phyloP scores from a whole-genome alignment of 345 rosid genomes.

The Cochlearia excelsa region DNA sequence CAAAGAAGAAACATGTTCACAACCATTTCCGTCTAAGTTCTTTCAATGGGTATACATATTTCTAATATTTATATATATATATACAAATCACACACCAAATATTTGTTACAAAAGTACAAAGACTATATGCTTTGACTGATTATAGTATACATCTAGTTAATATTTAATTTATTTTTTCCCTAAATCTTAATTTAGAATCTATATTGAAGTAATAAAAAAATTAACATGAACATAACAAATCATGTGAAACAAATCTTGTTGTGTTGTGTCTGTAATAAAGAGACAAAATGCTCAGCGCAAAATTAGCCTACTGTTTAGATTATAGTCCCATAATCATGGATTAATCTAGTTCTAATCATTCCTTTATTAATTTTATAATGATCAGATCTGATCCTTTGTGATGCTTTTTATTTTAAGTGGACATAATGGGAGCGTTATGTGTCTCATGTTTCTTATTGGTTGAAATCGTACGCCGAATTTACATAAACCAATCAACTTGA shows the following conservation, averaged over 20 bases:
- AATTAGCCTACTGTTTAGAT: constrained; percentile 67
- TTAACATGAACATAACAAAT: constrained; percentile 39
- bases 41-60: constrained; percentile 33
- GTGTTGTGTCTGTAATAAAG: constrained; percentile 52
- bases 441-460: constrained; percentile 16
- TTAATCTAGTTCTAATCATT: constrained; percentile 40
- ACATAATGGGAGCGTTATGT: constrained; percentile 29
- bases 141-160: constrained; percentile 1
- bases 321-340: constrained; percentile 57
- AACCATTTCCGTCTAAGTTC: constrained; percentile 39
- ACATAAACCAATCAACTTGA: constrained; percentile 26
- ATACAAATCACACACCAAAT: constrained; percentile 30
- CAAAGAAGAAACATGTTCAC: constrained; percentile 45
- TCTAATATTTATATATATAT: constrained; percentile 10
- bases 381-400: constrained; percentile 23
- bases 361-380: constrained; percentile 6
- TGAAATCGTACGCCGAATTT: constrained; percentile 24
- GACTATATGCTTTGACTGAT: constrained; percentile 33
- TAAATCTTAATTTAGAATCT: constrained; percentile 37
- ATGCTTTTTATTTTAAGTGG: constrained; percentile 4
- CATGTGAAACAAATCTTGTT: constrained; percentile 40
- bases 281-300: constrained; percentile 58
- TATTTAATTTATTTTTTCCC: not conserved
- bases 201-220: constrained; percentile 28
- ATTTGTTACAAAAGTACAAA: constrained; percentile 29